Base-by-base conservation (phyloP, 2,329 filamentous ascomycete species). In the Laburnicola sp. region DNA sequence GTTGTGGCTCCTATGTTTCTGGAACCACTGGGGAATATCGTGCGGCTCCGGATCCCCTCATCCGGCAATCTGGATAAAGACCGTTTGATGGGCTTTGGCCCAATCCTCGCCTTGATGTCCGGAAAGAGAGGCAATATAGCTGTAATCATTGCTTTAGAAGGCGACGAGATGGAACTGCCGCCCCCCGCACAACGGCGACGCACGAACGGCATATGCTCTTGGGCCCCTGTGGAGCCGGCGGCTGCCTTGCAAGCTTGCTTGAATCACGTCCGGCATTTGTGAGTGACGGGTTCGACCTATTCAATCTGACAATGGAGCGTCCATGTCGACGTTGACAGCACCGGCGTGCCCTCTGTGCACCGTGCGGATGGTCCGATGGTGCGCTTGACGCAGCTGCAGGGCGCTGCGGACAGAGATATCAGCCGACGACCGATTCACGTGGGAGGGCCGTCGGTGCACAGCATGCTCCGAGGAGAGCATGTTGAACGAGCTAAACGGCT, bases 131-230 rank as follows among this genome's bases (percentile, higher is more conserved):
- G 45, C 47, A 62, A 60, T 62, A 62, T 65, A 44, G 36, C 45
- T 40, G 55, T 40, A 50, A 57, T 57, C 58, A 66, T 62, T 62
- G 21, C 51, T 55, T 49, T 53, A 41, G 58, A 53, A 54, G 53
- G 56, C 41, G 52, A 55, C n/a, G n/a, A n/a, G 34, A 63, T 58
- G 41, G 50, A 35, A 48, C 40, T 56, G 46, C 48, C 43, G 32
- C 46, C 56, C 53, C 62, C 53, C 45, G 25, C 50, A 39, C 44
- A 54, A 57, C 40, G 53, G 43, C 34, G 46, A 59, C 32, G 55
- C 57, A 64, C 58, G 51, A 61, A 60, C 64, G 62, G 58, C 56
- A 60, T 47, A 56, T 62, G 54, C 40, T 51, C 55, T 57, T 56
- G 58, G 60, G 57, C 57, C 58, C 57, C 50, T 51, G 22, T 45